phyloP scores from a whole-genome alignment of 2,329 filamentous ascomycete species.

The Pseudogymnoascus sp. region DNA sequence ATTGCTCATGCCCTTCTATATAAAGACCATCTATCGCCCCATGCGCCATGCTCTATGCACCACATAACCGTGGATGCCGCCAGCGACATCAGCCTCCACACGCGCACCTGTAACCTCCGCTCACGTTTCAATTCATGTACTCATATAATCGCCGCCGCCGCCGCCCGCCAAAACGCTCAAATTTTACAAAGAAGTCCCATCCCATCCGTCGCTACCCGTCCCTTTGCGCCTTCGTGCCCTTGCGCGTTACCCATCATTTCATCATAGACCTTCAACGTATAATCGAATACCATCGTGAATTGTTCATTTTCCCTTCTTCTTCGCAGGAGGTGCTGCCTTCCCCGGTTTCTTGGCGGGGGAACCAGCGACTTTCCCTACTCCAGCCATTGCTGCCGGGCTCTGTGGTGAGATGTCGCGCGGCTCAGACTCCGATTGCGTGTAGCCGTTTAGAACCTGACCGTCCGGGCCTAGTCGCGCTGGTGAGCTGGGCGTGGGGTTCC shows the following conservation, averaged over 20 bases:
- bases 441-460: background rate
- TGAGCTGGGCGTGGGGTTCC: constrained; percentile 49
- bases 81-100: background rate
- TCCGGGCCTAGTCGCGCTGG: constrained; percentile 34
- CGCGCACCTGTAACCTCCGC: background rate
- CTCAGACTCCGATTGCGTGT: background rate
- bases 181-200: background rate
- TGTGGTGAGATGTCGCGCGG: background rate
- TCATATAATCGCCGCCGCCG: background rate
- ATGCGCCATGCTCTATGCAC: background rate
- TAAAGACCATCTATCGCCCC: constrained; percentile 3
- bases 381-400: background rate
- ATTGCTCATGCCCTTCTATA: constrained; percentile 7
- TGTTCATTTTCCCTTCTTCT: background rate
- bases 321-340: background rate
- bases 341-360: background rate
- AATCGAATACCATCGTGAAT: background rate
- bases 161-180: constrained; percentile 5
- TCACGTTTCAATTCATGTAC: constrained; percentile 3
- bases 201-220: background rate
- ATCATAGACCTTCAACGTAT: background rate
- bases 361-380: background rate
- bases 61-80: background rate
- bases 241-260: background rate
- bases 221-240: background rate